A percentile compares a stretch with the other conserved stretches of the same genome.
Conservation (phyloP, 1,139 yeast genomes). For the Geotrichum cucujoidarum region DNA sequence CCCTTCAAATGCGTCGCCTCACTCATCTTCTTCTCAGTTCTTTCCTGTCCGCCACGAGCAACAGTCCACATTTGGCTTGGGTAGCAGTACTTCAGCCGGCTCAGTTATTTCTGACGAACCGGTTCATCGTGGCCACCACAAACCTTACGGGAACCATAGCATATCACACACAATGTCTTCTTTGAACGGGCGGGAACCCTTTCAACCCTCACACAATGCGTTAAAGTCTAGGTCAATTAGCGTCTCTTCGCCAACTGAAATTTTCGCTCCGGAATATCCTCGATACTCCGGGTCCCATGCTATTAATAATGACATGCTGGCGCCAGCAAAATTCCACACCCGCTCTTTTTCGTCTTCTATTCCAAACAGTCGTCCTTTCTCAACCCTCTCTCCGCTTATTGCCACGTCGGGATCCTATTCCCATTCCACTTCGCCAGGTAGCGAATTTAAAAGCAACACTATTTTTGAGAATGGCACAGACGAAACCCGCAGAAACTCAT, state of each 20-base stretch:
- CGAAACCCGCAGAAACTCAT: not conserved
- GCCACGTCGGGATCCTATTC: not conserved
- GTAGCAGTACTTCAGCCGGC: not conserved
- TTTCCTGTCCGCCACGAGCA: not conserved
- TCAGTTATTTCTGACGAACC: not conserved
- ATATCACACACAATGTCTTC: not conserved
- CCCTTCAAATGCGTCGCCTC: not conserved
- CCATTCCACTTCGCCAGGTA: not conserved
- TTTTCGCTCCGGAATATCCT: constrained; percentile 1
- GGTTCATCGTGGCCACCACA: not conserved
- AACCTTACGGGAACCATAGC: constrained; percentile 3
- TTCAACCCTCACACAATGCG: constrained; percentile 49
- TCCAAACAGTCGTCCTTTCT: not conserved
- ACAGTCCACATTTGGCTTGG: not conserved
- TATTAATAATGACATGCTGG: not conserved
- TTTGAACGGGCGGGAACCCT: constrained; percentile 25
- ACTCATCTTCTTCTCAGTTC: constrained; percentile 5
- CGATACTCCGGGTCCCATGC: not conserved
- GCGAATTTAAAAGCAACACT: not conserved
- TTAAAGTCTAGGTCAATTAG: constrained; percentile 47
- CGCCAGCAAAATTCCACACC: constrained; percentile 2
- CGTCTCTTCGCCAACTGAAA: constrained; percentile 34
- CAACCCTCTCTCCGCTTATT: not conserved
- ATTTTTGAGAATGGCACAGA: not conserved
- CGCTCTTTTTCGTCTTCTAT: constrained; percentile 9